Evolutionary conservation across 176 grass and related monocot genomes (phyloP), one percentile per base, ranked within the genome.

Genomic region (Sorghum bicolor): DNA sequence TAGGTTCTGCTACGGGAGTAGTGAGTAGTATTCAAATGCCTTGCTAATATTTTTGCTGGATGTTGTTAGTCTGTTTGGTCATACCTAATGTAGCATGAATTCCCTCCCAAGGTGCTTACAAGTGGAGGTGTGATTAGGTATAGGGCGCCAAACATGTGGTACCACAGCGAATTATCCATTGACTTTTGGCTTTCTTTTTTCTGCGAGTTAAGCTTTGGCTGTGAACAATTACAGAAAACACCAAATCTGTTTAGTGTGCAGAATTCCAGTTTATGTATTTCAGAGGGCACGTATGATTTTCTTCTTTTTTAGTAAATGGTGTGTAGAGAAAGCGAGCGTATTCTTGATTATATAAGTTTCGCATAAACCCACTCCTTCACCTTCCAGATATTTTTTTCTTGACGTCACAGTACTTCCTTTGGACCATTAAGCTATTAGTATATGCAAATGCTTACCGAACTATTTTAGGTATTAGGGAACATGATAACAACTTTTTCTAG

Each of bases 391-490:
- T 28, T 67, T 75, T 3, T 41, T 36, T 5, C 12, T 7, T 75
- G 26, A 34, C 4, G 0, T 77, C 29, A 26, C 2, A 10, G 11
- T 33, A 6, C 16, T 33, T 73, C 9, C 6, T 33, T 82, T 74
- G 5, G 25, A 40, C 4, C 38, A 63, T 12, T 33, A 31, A 16
- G 26, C 10, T 72, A 72, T 41, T 32, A 14, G 3, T 33, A 34
- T 74, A 17, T 33, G 10, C 69, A 82, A 53, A 68, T 68, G 78
- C 40, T 37, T 50, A 53, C 64, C 22, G 5, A 80, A 80, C 47
- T 38, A 15, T 81, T 24, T 72, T 72, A 71, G 48, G 80, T 75
- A 64, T 74, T 64, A 26, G 69, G 57, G 37, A 48, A 74, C 70
- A 36, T 5, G 29, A 25, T 63, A 65, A 45, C 53, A 65, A 34